These are phyloP conservation scores for Neurospora sp. DNA, from an alignment of 2,329 filamentous ascomycete species.

Conservation along the genomic window DNA sequence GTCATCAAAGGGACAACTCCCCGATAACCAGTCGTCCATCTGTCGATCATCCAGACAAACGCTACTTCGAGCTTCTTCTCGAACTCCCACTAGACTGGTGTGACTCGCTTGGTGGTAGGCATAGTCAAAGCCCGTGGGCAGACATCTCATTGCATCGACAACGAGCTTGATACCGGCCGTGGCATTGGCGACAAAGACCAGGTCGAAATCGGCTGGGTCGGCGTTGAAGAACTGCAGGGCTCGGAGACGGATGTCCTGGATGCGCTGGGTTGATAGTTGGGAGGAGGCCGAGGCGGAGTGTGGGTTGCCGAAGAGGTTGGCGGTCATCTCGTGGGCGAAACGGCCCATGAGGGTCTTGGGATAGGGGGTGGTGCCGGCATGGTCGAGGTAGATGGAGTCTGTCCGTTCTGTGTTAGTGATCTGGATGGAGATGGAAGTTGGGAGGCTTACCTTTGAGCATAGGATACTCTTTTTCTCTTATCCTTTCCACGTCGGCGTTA, in stretches of 20 bases:
- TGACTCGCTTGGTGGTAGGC: constrained; percentile 77
- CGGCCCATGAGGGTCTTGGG: constrained; percentile 70
- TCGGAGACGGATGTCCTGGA: constrained; percentile 66
- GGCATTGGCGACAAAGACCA: constrained; percentile 87
- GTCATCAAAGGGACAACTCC: constrained; percentile 20
- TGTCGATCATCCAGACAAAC: constrained; percentile 56
- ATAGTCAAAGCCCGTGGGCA: constrained; percentile 65
- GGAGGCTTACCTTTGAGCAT: constrained; percentile 50
- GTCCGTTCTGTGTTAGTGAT: constrained; percentile 8
- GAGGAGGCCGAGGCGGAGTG: constrained; percentile 80
- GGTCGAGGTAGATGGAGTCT: constrained; percentile 79
- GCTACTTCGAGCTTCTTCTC: constrained; percentile 58
- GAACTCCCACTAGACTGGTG: constrained; percentile 74
- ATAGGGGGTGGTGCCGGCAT: constrained; percentile 85
- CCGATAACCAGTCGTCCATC: constrained; percentile 55
- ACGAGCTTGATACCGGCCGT: constrained; percentile 87
- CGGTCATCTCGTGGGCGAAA: constrained; percentile 70
- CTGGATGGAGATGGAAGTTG: not conserved
- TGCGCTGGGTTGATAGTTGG: constrained; percentile 60
- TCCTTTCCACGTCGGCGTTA: constrained; percentile 46
- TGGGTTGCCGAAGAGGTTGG: constrained; percentile 78
- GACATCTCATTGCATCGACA: constrained; percentile 62
- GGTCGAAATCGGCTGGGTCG: constrained; percentile 69
- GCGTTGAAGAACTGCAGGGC: constrained; percentile 72
- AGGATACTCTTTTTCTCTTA: constrained; percentile 54